These are phyloP conservation scores for Picochlorum costavermella DNA, from an alignment of 139 green algal genomes.

Conservation along the genomic window DNA sequence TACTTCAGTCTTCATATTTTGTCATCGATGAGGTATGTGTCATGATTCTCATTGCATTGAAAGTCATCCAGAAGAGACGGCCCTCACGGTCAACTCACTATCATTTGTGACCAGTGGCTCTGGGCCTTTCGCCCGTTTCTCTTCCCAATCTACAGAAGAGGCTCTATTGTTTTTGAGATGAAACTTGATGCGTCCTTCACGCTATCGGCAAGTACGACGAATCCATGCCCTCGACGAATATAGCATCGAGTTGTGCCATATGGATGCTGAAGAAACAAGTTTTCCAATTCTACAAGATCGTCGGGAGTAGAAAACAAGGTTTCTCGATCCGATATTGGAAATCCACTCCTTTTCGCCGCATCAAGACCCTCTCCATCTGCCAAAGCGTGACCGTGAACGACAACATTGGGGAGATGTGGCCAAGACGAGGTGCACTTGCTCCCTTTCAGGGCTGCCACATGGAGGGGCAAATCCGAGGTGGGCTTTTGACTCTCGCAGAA, in stretches of 20 bases:
- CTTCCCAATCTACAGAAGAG: not conserved
- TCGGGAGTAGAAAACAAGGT: slow-evolving; percentile 21
- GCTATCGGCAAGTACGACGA: slow-evolving; percentile 10
- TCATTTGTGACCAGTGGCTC: no score
- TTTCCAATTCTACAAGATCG: slow-evolving; percentile 13
- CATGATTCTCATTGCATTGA: no score
- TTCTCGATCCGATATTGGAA: slow-evolving; percentile 16
- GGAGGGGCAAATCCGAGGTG: slow-evolving; percentile 19
- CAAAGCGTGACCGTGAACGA: slow-evolving; percentile 21
- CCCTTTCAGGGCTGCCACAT: slow-evolving; percentile 10
- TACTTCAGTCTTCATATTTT: no score
- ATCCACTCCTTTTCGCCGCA: not conserved
- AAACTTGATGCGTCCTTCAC: slow-evolving; percentile 3
- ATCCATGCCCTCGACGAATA: slow-evolving; percentile 20
- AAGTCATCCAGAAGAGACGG: no score
- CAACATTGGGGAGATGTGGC: slow-evolving; percentile 6
- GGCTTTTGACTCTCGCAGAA: not conserved
- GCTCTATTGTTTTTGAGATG: not conserved
- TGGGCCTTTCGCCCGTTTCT: no score
- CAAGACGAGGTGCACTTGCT: no score
- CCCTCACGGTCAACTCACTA: no score
- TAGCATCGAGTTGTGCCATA: slow-evolving; percentile 13
- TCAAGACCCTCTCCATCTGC: slow-evolving; percentile 16
- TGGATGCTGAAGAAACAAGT: not conserved
- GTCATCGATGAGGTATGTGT: no score